Base-by-base conservation (phyloP, 768 basidiomycete genomes). In the Myochromella boudieri region DNA sequence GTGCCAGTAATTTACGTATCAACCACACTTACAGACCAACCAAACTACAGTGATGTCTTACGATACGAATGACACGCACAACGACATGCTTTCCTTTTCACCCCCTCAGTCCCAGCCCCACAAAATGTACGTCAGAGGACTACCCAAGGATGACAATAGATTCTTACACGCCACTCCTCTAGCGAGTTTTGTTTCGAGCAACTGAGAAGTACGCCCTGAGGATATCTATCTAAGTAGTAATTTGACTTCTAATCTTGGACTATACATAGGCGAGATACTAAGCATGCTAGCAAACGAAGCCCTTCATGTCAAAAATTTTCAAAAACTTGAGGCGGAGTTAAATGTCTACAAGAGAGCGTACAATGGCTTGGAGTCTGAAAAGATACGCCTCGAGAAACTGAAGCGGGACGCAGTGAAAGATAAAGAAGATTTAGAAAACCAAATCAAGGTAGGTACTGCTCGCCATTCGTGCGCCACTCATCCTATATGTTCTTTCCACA, bases 261-360 rank as follows among this genome's bases (percentile, higher is more conserved):
- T 42, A 15, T 37, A n/a, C 20, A 6, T 45, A 78, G 76, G 60
- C 31, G 71, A 75, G 51, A 67, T 77, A 39, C 54, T 60, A 28
- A 62, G 49, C 34, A 61, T 77, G 26, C 50, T 73, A 37, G 59
- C 58, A 14, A 65, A 56, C 44, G 70, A 72, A 46, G 53, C 52
- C 28, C 44, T 53, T 8, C 59, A 56, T 44, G 61, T 60, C 26
- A 61, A 68, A 20, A 61, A 50, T 14, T 65, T 74, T 18, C 61
- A 60, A 29, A 59, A 64, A 28, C 66, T 77, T 6, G 65, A 75
- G 48, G 62, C 51, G 14, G 72, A 77, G n/a, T 53, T 77, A 42
- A 58, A 49, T 20, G 69, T 73, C 12, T 72, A 75, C 52, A 73
- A 75, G 54, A 65, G 64, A 12, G 74, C 72, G 14, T 74, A 69